phyloP scores from a whole-genome alignment of 768 basidiomycete species.

The Mycena chlorophos region DNA sequence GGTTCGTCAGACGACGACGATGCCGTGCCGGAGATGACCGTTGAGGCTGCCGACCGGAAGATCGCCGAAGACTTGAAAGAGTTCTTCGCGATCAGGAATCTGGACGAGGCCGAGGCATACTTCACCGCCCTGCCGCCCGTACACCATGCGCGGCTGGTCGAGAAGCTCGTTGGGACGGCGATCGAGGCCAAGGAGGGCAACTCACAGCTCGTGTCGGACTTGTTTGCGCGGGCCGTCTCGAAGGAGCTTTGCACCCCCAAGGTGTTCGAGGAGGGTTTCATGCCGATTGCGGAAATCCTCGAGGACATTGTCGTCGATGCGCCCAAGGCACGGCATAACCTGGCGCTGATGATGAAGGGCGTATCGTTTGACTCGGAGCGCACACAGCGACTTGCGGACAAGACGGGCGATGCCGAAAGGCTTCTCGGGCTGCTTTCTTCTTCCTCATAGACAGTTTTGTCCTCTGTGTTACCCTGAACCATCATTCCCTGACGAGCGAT shows the following conservation, averaged over 20 bases:
- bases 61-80: conserved; percentile 83
- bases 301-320: conserved; percentile 91
- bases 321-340: conserved; percentile 78
- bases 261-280: conserved; percentile 75
- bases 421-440: conserved; percentile 52
- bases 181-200: conserved; percentile 83
- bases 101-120: conserved; percentile 87
- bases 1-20: conserved; percentile 55
- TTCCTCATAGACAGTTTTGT: conserved; percentile 43
- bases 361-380: conserved; percentile 65
- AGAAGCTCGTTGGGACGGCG: conserved; percentile 70
- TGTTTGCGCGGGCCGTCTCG: conserved; percentile 64
- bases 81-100: conserved; percentile 79
- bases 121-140: conserved; percentile 70
- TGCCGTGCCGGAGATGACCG: conserved; percentile 53
- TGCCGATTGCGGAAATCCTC: conserved; percentile 67
- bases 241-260: conserved; percentile 60
- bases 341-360: conserved; percentile 74
- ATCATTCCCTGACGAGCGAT: too few species aligned
- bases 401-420: conserved; percentile 60
- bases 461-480: neutral
- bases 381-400: conserved; percentile 55
- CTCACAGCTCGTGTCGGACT: conserved; percentile 71
- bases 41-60: conserved; percentile 69
- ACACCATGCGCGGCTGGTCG: conserved; percentile 66